phyloP scores from a whole-genome alignment of 1,139 yeast genomes.

The Suhomyces wounanorum region DNA sequence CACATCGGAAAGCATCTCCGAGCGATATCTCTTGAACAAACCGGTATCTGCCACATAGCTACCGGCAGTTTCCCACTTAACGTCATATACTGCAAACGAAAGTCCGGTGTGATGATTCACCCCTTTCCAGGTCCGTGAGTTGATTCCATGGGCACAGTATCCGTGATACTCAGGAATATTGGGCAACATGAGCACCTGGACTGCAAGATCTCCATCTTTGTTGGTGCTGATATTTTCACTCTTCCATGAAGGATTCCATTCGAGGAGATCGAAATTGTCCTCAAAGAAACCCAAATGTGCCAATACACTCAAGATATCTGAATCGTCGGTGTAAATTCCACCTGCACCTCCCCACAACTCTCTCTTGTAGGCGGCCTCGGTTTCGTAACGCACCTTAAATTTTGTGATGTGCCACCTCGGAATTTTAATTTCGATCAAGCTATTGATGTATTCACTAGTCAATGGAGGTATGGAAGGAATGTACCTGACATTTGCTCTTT shows the following conservation, averaged over 20 bases:
- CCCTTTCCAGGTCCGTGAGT: conserved; percentile 70
- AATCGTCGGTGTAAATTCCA: conserved; percentile 85
- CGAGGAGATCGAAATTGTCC: conserved; percentile 30
- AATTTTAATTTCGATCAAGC: conserved; percentile 63
- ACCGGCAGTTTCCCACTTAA: conserved; percentile 49
- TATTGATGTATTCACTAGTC: conserved; percentile 56
- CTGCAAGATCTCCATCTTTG: conserved; percentile 57
- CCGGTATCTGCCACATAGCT: conserved; percentile 33
- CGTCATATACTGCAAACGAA: conserved; percentile 58
- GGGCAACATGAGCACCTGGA: conserved; percentile 72
- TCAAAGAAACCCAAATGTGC: conserved; percentile 70
- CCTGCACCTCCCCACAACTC: conserved; percentile 87
- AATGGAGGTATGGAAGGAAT: conserved; percentile 51
- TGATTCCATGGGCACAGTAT: conserved; percentile 62
- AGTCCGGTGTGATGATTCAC: conserved; percentile 64
- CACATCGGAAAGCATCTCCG: conserved; percentile 31
- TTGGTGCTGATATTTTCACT: conserved; percentile 24
- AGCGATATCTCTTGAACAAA: conserved; percentile 31
- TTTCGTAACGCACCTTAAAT: conserved; percentile 35
- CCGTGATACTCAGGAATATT: conserved; percentile 63
- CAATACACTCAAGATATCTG: conserved; percentile 74
- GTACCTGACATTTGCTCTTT: conserved; percentile 25
- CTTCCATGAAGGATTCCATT: conserved; percentile 40
- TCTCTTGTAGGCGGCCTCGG: conserved; percentile 43
- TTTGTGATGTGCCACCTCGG: conserved; percentile 45